These are phyloP conservation scores for Sporothrix inflata DNA, from an alignment of 2,329 filamentous ascomycete genomes.

Conservation along the genomic window DNA sequence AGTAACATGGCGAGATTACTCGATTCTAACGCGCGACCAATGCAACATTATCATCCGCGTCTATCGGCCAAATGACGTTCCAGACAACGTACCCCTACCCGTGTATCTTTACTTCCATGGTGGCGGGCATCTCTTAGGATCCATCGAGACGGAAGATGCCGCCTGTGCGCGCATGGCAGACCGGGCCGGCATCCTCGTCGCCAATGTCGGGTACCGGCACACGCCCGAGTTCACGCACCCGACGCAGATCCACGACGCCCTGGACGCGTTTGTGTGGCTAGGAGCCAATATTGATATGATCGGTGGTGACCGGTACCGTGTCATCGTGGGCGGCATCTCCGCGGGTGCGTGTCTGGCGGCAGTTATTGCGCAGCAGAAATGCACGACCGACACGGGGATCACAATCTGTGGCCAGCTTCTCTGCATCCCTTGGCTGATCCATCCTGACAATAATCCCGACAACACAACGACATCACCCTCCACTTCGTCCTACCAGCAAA, in stretches of 20 bases:
- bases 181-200: background rate
- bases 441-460: background rate
- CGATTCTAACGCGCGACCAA: too few relatives aligned
- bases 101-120: background rate
- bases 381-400: background rate
- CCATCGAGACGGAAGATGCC: background rate
- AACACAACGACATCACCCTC: too few relatives aligned
- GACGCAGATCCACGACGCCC: background rate
- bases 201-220: background rate
- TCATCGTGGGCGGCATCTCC: slow-evolving; percentile 1
- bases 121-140: background rate
- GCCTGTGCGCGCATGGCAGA: background rate
- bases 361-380: background rate
- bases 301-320: background rate
- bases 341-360: background rate
- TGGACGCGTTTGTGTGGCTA: background rate
- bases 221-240: background rate
- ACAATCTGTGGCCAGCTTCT: background rate
- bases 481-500: too few relatives aligned
- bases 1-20: too few relatives aligned
- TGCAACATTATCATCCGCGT: background rate
- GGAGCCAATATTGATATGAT: background rate
- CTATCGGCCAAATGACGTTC: background rate
- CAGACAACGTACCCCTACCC: background rate
- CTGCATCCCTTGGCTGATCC: background rate